These are phyloP conservation scores for Immersiporthe knoxdaviesiana DNA, from an alignment of 2,329 filamentous ascomycete species.

Conservation along the genomic window DNA sequence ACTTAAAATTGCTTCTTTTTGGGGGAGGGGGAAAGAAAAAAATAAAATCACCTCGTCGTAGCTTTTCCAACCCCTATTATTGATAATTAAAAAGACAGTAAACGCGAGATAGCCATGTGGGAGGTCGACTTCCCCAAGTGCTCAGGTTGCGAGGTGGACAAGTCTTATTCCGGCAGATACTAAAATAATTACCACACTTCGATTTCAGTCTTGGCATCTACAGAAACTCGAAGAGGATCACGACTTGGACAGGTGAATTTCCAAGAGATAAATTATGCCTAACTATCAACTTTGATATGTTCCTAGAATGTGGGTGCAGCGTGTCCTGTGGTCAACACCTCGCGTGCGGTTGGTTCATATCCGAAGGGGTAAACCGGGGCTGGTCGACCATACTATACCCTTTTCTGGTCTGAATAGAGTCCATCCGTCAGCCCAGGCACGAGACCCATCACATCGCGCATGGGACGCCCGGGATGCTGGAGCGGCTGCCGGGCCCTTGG, in stretches of 20 bases:
- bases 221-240: not conserved
- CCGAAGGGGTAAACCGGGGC: not conserved
- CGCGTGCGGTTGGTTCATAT: not conserved
- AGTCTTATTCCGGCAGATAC: too few species aligned
- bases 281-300: not conserved
- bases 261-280: not conserved
- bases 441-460: not conserved
- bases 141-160: not conserved
- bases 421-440: slow-evolving; percentile 4
- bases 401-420: slow-evolving; percentile 27
- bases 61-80: too few species aligned
- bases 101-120: too few species aligned
- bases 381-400: slow-evolving; percentile 23
- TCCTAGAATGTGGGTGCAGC: not conserved
- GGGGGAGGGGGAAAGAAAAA: too few species aligned
- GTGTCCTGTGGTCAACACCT: not conserved
- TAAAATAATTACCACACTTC: too few species aligned
- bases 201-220: not conserved
- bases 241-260: not conserved
- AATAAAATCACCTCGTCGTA: too few species aligned
- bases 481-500: too few species aligned
- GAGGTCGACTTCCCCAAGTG: too few species aligned
- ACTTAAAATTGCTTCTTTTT: too few species aligned
- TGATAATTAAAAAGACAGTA: too few species aligned
- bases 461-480: not conserved